phyloP scores from a whole-genome alignment of 169 alveolate genomes.

The Babesia gibsoni region DNA sequence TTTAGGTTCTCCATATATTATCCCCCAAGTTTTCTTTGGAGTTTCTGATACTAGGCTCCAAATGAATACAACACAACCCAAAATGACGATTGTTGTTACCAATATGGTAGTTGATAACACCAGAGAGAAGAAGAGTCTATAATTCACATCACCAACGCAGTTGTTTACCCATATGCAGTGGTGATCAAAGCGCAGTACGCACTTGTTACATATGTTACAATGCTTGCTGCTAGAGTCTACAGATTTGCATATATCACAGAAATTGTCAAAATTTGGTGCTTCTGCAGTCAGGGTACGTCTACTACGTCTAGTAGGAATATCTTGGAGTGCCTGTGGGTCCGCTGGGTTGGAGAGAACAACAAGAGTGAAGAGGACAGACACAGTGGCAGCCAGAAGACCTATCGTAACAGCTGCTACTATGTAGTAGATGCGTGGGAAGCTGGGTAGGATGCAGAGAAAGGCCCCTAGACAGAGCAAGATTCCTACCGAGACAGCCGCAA shows the following conservation, averaged over 20 bases:
- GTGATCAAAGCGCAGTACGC: slow-evolving; percentile 86
- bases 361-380: slow-evolving; percentile 41
- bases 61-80: background rate
- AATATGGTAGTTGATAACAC: slow-evolving; percentile 1
- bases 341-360: slow-evolving; percentile 74
- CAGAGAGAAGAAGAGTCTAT: slow-evolving; percentile 51
- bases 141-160: slow-evolving; percentile 84
- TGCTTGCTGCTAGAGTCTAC: slow-evolving; percentile 77
- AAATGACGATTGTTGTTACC: background rate
- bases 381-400: slow-evolving; percentile 25
- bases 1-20: slow-evolving; percentile 49
- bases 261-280: background rate
- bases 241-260: slow-evolving; percentile 66
- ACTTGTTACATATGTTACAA: slow-evolving; percentile 85
- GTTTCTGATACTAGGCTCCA: background rate
- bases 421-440: slow-evolving; percentile 45
- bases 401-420: slow-evolving; percentile 23
- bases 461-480: slow-evolving; percentile 25
- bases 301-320: slow-evolving; percentile 21
- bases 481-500: slow-evolving; percentile 50
- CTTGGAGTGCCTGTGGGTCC: slow-evolving; percentile 68
- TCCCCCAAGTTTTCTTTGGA: slow-evolving; percentile 23
- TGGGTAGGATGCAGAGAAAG: slow-evolving; percentile 36
- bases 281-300: slow-evolving; percentile 18
- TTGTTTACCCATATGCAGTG: slow-evolving; percentile 89